phyloP scores from a whole-genome alignment of 192 early-diverging fungal species.

The Gryganskiella cystojenkinii region DNA sequence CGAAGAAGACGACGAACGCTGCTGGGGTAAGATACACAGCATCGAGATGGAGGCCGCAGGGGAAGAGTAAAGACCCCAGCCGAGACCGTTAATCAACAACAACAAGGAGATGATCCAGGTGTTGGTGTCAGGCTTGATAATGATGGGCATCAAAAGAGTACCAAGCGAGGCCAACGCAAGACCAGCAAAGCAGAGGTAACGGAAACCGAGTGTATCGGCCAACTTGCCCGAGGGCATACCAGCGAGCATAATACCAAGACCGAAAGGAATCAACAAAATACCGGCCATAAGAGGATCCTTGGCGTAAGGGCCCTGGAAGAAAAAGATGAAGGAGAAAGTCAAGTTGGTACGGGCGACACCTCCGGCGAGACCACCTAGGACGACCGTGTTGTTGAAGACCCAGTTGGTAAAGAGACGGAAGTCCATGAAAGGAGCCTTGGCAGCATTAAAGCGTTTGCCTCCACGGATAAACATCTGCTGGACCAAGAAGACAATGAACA shows the following conservation, averaged over 20 bases:
- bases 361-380: conserved; percentile 45
- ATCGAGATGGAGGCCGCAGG: conserved; percentile 47
- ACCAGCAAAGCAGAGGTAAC: conserved; percentile 37
- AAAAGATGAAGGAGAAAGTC: conserved; percentile 49
- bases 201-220: conserved; percentile 43
- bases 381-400: conserved; percentile 49
- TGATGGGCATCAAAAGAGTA: conserved; percentile 45
- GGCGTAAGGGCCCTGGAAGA: conserved; percentile 46
- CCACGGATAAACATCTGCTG: conserved; percentile 36
- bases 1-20: conserved; percentile 44
- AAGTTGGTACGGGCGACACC: conserved; percentile 51
- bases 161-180: conserved; percentile 29
- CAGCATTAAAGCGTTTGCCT: conserved; percentile 35
- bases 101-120: conserved; percentile 43
- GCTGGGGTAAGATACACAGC: conserved; percentile 47
- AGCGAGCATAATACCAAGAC: conserved; percentile 47
- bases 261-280: conserved; percentile 45
- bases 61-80: conserved; percentile 52
- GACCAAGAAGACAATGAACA: conserved; percentile 39
- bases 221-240: conserved; percentile 44
- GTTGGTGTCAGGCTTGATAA: conserved; percentile 48
- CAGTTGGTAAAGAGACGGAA: conserved; percentile 40
- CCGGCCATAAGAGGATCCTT: conserved; percentile 52
- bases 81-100: conserved; percentile 40
- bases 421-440: conserved; percentile 38